Evolutionary conservation across 2,329 filamentous ascomycete species (phyloP).

Genomic region (Podosphaera aphanis): DNA sequence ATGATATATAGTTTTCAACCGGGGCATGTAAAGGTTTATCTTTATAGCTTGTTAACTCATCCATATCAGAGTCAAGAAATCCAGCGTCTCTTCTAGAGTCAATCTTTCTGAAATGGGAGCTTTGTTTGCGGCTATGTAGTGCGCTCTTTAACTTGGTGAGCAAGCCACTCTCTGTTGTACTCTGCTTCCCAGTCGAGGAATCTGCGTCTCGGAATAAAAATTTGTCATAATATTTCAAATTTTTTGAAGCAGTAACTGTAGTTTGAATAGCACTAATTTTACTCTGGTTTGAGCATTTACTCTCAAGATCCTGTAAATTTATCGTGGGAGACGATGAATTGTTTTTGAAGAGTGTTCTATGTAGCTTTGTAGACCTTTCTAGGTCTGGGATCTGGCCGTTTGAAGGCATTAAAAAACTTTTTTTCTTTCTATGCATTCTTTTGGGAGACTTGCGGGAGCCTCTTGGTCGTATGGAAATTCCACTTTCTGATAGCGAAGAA

Average conservation of each 20-base stretch:
- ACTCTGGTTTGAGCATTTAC: constrained; percentile 1
- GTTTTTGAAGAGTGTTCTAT: constrained; percentile 1
- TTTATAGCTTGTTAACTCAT: constrained; percentile 2
- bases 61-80: constrained; percentile 3
- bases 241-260: constrained; percentile 6
- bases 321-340: background rate
- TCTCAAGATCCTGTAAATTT: background rate
- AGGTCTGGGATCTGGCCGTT: background rate
- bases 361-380: background rate
- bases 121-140: constrained; percentile 5
- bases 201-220: constrained; percentile 2
- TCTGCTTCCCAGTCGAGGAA: constrained; percentile 6
- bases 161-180: constrained; percentile 7
- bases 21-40: constrained; percentile 3
- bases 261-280: constrained; percentile 5
- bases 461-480: constrained; percentile 2
- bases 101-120: constrained; percentile 3
- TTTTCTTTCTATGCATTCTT: constrained; percentile 4
- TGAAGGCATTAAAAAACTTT: constrained; percentile 1
- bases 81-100: constrained; percentile 5
- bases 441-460: constrained; percentile 11
- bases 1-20: background rate
- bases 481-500: background rate
- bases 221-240: constrained; percentile 4
- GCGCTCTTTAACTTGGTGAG: constrained; percentile 7